Conservation (phyloP, 2,329 filamentous ascomycete genomes). For the Chrysosporium keratinophilum region DNA sequence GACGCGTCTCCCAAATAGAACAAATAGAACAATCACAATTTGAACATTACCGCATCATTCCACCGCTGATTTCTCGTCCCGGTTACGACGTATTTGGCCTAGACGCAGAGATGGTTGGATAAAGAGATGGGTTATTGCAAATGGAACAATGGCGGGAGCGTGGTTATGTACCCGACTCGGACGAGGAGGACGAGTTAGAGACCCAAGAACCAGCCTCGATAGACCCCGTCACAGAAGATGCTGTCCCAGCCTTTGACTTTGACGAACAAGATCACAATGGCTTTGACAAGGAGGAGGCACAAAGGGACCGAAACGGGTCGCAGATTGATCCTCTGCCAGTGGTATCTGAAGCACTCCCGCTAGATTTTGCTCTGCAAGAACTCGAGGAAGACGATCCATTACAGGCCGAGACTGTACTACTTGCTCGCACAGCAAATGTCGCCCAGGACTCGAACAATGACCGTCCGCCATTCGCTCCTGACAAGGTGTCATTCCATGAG, state of each 20-base stretch:
- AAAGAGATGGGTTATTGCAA: conserved; percentile 15
- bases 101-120: neutral
- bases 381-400: conserved; percentile 10
- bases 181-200: conserved; percentile 37
- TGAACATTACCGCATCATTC: neutral
- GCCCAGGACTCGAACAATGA: neutral
- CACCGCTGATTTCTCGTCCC: neutral
- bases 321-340: neutral
- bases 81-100: neutral
- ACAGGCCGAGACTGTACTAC: neutral
- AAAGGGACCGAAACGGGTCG: neutral
- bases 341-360: neutral
- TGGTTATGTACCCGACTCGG: conserved; percentile 44
- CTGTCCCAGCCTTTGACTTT: neutral
- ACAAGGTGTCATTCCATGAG: neutral
- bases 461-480: neutral
- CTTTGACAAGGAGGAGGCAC: neutral
- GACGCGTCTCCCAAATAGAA: neutral
- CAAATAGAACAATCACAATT: neutral
- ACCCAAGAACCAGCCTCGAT: conserved; percentile 19
- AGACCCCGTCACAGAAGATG: neutral
- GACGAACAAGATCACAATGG: neutral
- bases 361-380: neutral
- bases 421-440: neutral
- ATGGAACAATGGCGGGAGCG: conserved; percentile 42